Evolutionary conservation across 768 basidiomycete genomes (phyloP).

Genomic region (Candolleomyces efflorescens): DNA sequence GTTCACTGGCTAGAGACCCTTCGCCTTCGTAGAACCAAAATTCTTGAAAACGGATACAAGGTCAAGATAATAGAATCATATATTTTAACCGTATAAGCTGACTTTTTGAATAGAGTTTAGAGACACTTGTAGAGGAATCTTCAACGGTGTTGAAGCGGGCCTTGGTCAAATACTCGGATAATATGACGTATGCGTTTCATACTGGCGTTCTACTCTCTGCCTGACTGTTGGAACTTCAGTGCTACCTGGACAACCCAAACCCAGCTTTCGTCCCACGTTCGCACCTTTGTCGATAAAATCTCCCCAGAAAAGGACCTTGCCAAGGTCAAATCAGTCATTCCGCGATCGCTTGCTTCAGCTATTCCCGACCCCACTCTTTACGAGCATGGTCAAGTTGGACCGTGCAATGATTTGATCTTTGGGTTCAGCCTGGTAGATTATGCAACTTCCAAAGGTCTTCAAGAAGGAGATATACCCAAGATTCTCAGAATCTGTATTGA

Average conservation of each 20-base stretch:
- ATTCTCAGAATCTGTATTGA: slow-evolving; percentile 77
- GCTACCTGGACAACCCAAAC: slow-evolving; percentile 76
- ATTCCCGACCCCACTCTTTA: slow-evolving; percentile 74
- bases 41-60: slow-evolving; percentile 75
- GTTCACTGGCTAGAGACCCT: slow-evolving; percentile 94
- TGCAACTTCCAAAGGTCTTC: slow-evolving; percentile 71
- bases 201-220: neutral
- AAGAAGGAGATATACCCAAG: slow-evolving; percentile 73
- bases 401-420: slow-evolving; percentile 86
- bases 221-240: slow-evolving; percentile 30
- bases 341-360: slow-evolving; percentile 57
- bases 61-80: slow-evolving; percentile 29
- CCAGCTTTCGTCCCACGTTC: slow-evolving; percentile 65
- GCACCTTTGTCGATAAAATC: slow-evolving; percentile 58
- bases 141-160: slow-evolving; percentile 58
- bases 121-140: slow-evolving; percentile 73
- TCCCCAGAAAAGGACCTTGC: slow-evolving; percentile 67
- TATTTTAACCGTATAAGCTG: neutral
- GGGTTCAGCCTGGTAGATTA: slow-evolving; percentile 88
- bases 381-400: slow-evolving; percentile 74
- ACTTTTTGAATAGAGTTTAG: slow-evolving; percentile 57
- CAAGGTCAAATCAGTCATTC: slow-evolving; percentile 50
- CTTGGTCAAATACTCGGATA: slow-evolving; percentile 74
- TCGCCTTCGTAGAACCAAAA: slow-evolving; percentile 76
- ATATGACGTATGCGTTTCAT: slow-evolving; percentile 54